Evolutionary conservation across 352 stramenopile species (phyloP), one percentile per base, ranked within the genome.

Genomic region (Blastocystis sp.): DNA sequence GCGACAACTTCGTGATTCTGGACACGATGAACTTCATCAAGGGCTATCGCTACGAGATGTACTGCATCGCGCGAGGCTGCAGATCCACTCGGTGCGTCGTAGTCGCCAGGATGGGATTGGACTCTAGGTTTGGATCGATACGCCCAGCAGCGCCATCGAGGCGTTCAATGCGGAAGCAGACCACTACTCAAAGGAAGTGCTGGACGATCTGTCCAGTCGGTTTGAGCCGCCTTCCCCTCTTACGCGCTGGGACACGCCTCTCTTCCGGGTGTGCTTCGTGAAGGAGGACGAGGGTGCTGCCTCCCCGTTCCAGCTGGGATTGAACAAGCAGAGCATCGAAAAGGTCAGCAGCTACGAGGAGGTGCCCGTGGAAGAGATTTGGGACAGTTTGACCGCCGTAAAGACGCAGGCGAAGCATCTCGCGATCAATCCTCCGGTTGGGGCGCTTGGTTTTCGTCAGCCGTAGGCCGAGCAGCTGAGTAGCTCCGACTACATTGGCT

Each of bases 21-120:
- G 77, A 87, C n/a, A 76, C 77, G 21, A 87, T 87, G 77, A 87
- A 87, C 45, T 87, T 87, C 43, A 87, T 87, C 38, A 87, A 87
- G n/a, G 77, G 77, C 1, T 87, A 87, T 43, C 77, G 77, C 9
- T 87, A 87, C 56, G 77, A 87, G 48, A 87, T 87, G 77, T 87
- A 87, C 52, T 87, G 77, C 43, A 87, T 87, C 45, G 77, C 77
- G 23, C 62, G 77, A 17, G 53, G 62, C 28, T 87, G 77, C 43
- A 21, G 59, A 45, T 87, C 77, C 7, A 87, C 77, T 10, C 62
- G 65, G 7, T 87, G 77, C 71, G 62, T 87, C 2, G 77, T 87
- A 64, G 21, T 64, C n/a, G 21, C n/a, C n/a, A 0, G 21, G 21
- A 64, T 21, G n/a, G n/a, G 21, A 64, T 64, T 64, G n/a, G 21